These are phyloP conservation scores for Betula pendula DNA, from an alignment of 306 rosid species.

Conservation along the genomic window DNA sequence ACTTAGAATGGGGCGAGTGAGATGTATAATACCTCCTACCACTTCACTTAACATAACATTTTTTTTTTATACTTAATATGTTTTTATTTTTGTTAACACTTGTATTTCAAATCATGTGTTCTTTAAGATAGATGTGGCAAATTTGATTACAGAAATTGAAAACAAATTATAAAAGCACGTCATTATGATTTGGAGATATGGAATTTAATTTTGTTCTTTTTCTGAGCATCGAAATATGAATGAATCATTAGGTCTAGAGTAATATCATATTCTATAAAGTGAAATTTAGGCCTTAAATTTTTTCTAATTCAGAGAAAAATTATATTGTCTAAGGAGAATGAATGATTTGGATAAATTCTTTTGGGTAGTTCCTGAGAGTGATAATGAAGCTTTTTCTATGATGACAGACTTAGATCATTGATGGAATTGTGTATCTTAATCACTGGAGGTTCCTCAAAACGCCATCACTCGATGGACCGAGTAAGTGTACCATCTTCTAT, in stretches of 20 bases:
- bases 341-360: conserved; percentile 5
- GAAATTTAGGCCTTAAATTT: no score
- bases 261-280: not conserved
- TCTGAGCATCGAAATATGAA: not conserved
- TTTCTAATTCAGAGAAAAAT: no score
- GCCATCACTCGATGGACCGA: conserved; percentile 42
- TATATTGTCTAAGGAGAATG: not conserved
- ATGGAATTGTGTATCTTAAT: conserved; percentile 92
- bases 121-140: not conserved
- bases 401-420: conserved; percentile 82
- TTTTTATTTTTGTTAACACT: no score
- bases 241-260: not conserved
- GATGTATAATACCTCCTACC: not conserved
- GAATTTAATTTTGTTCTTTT: no score
- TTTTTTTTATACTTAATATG: no score
- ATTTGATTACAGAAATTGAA: no score
- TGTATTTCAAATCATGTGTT: no score
- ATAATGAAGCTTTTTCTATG: conserved; percentile 26
- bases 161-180: no score
- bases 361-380: not conserved
- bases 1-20: not conserved
- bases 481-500: conserved; percentile 42
- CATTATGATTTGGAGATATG: not conserved
- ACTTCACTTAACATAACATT: not conserved
- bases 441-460: conserved; percentile 64